Conservation (phyloP, 495 filamentous ascomycete species). For the Penicillium nucicola region DNA sequence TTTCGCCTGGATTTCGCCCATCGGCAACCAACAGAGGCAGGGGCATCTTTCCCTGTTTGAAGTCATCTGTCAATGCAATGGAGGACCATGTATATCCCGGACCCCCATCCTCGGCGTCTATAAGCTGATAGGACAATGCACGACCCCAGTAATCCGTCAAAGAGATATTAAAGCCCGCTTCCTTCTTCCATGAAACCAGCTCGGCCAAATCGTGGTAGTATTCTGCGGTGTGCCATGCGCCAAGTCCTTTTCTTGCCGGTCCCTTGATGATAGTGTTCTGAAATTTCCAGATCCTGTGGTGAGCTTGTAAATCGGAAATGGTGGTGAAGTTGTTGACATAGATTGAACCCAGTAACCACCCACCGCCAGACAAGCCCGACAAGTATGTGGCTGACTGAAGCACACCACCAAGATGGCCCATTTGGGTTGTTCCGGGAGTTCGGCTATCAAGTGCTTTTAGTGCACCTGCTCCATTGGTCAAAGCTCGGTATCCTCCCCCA, state of each 20-base stretch:
- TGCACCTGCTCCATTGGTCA: slow-evolving; percentile 82
- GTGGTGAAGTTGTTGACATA: slow-evolving; percentile 88
- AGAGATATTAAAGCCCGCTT: slow-evolving; percentile 70
- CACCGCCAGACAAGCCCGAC: slow-evolving; percentile 81
- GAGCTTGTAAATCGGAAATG: slow-evolving; percentile 53
- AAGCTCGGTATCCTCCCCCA: slow-evolving; percentile 76
- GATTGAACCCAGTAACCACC: slow-evolving; percentile 85
- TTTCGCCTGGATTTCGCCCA: slow-evolving; percentile 57
- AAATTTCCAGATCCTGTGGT: slow-evolving; percentile 66
- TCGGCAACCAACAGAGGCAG: slow-evolving; percentile 80
- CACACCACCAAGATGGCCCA: slow-evolving; percentile 77
- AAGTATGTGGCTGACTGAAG: slow-evolving; percentile 84
- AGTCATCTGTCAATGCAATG: slow-evolving; percentile 65
- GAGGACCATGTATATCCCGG: slow-evolving; percentile 81
- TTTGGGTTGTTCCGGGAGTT: slow-evolving; percentile 58
- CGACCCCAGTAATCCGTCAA: slow-evolving; percentile 83
- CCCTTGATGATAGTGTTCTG: slow-evolving; percentile 72
- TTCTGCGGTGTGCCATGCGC: too few species aligned
- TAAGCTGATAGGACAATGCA: slow-evolving; percentile 75
- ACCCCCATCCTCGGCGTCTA: slow-evolving; percentile 67
- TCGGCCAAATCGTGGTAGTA: too few species aligned
- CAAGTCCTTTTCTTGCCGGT: slow-evolving; percentile 21
- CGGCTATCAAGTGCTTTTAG: slow-evolving; percentile 80
- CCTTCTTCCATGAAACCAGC: slow-evolving; percentile 65
- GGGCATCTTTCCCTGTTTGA: slow-evolving; percentile 62